Evolutionary conservation across 2,329 filamentous ascomycete genomes (phyloP).

Genomic region (Colletotrichum melonis): DNA sequence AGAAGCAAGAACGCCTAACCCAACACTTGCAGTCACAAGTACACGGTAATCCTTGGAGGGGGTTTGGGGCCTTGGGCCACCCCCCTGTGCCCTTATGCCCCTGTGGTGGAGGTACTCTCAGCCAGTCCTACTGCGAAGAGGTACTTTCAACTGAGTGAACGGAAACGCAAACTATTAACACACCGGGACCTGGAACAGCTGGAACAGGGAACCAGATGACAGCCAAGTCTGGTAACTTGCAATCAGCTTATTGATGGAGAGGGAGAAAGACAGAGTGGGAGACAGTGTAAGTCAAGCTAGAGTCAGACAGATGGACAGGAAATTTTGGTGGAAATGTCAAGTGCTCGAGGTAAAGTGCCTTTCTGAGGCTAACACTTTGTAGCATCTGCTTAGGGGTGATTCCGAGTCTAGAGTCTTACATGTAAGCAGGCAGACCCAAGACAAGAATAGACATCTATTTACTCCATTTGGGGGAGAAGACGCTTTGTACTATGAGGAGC

Average conservation of each 20-base stretch:
- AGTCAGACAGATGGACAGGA: neutral
- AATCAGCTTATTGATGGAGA: conserved; percentile 3
- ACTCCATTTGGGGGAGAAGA: neutral
- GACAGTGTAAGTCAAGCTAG: neutral
- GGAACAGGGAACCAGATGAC: conserved; percentile 3
- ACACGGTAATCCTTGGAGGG: neutral
- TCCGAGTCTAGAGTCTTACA: neutral
- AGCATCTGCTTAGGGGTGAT: neutral
- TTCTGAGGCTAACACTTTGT: neutral
- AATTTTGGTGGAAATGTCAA: neutral
- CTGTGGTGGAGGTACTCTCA: neutral
- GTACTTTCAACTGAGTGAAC: neutral
- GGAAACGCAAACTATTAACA: neutral
- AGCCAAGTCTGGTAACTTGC: neutral
- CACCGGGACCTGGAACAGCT: neutral
- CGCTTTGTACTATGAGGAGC: neutral
- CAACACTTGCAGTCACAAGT: conserved; percentile 5
- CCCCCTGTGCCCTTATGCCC: neutral
- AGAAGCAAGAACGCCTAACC: conserved; percentile 29
- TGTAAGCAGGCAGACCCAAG: neutral
- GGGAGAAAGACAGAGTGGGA: neutral
- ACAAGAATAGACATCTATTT: neutral
- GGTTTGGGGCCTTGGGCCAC: neutral
- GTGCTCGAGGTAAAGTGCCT: neutral
- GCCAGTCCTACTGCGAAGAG: neutral